A percentile compares a stretch with the other conserved stretches of the same genome.
phyloP scores from a whole-genome alignment of 2,329 filamentous ascomycete genomes.

The Teratosphaeria epicoccoides region DNA sequence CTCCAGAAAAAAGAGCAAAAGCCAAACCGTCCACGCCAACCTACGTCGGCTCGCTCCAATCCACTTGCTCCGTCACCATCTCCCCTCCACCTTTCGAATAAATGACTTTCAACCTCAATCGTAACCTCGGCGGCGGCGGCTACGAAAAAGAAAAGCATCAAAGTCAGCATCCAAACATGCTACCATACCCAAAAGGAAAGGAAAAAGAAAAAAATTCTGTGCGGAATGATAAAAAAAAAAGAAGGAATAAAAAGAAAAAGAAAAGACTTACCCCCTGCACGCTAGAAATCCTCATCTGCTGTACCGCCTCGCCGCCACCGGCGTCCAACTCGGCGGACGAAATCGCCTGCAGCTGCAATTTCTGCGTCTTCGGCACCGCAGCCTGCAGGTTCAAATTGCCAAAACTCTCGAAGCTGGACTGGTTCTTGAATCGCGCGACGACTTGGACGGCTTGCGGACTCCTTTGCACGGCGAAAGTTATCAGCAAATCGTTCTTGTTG shows the following conservation, averaged over 20 bases:
- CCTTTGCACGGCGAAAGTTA: constrained; percentile 76
- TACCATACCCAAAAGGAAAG: not conserved
- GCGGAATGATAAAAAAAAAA: constrained; percentile 62
- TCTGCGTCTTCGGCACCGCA: constrained; percentile 92
- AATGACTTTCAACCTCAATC: constrained; percentile 74
- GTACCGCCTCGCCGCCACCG: constrained; percentile 74
- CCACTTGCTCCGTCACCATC: constrained; percentile 80
- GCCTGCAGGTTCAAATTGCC: constrained; percentile 77
- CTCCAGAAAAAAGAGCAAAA: not conserved
- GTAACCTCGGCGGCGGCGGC: constrained; percentile 59
- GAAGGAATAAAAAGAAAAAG: not conserved
- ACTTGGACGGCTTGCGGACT: constrained; percentile 74
- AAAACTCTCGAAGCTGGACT: constrained; percentile 47
- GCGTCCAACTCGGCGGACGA: constrained; percentile 65
- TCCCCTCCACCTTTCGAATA: constrained; percentile 58
- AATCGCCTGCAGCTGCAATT: constrained; percentile 82
- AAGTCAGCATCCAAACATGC: constrained; percentile 2
- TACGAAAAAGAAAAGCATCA: constrained; percentile 30
- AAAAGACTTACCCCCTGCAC: constrained; percentile 73
- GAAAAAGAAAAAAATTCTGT: constrained; percentile 54
- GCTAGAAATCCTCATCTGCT: constrained; percentile 78
- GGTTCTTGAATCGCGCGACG: constrained; percentile 71
- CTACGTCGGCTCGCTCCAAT: constrained; percentile 72
- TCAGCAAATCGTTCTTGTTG: constrained; percentile 70
- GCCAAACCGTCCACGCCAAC: not conserved